Evolutionary conservation across 495 filamentous ascomycete genomes (phyloP).

Genomic region (Entonaema liquescens): DNA sequence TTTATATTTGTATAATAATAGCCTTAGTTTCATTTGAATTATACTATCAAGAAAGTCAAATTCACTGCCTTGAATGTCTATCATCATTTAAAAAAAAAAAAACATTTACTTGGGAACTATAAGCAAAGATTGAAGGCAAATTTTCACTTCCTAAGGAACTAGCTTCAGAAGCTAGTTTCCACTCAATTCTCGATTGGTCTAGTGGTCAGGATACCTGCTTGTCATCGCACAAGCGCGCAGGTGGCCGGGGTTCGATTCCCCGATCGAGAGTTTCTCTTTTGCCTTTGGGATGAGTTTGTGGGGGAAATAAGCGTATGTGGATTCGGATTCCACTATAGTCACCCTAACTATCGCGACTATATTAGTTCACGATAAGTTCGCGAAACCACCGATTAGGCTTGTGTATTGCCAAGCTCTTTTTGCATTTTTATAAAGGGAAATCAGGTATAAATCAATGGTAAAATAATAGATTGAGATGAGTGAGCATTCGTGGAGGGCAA

Average conservation of each 20-base stretch:
- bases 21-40: neutral
- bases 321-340: neutral
- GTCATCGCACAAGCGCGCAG: slow-evolving; percentile 42
- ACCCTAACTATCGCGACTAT: neutral
- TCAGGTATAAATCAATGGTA: no score
- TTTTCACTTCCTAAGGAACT: neutral
- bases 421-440: no score
- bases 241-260: slow-evolving; percentile 56
- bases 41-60: neutral
- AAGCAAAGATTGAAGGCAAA: neutral
- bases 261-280: slow-evolving; percentile 47
- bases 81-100: no score
- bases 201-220: slow-evolving; percentile 46
- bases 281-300: neutral
- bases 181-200: slow-evolving; percentile 39
- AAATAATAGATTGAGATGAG: no score
- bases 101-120: neutral
- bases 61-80: neutral
- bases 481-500: no score
- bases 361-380: neutral
- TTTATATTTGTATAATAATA: neutral
- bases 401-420: no score
- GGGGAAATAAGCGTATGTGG: neutral
- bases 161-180: neutral
- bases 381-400: neutral